Conservation (phyloP, 2,329 filamentous ascomycete species). For the Tolypocladium amazonense region DNA sequence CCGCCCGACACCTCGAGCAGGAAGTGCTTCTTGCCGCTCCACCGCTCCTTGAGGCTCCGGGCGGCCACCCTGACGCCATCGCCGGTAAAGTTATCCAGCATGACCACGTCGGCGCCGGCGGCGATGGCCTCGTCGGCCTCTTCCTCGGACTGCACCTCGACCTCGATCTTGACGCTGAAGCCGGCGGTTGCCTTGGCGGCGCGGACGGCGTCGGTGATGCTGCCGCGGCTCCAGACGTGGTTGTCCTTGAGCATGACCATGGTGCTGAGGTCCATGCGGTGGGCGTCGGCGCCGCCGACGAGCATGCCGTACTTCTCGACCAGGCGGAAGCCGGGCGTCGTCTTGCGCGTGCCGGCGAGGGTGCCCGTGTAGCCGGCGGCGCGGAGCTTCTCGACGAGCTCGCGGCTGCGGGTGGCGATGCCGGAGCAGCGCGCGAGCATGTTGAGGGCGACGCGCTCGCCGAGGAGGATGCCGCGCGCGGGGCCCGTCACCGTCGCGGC, state of each 20-base stretch:
- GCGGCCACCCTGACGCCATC: constrained; percentile 69
- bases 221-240: constrained; percentile 84
- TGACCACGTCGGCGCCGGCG: constrained; percentile 88
- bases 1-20: constrained; percentile 90
- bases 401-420: constrained; percentile 60
- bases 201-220: constrained; percentile 74
- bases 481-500: constrained; percentile 81
- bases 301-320: constrained; percentile 99
- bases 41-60: constrained; percentile 64
- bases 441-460: constrained; percentile 88
- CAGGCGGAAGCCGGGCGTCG: constrained; percentile 86
- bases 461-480: constrained; percentile 70
- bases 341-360: constrained; percentile 93
- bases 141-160: constrained; percentile 80
- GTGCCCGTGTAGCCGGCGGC: constrained; percentile 67
- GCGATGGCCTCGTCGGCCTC: constrained; percentile 87
- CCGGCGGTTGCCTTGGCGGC: constrained; percentile 78
- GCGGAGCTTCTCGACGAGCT: constrained; percentile 45
- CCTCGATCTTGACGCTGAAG: constrained; percentile 90
- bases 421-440: constrained; percentile 84
- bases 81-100: constrained; percentile 91
- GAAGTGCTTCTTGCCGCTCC: constrained; percentile 63
- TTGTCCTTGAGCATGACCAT: constrained; percentile 99
- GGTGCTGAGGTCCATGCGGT: constrained; percentile 79
- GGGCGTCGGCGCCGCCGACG: constrained; percentile 82